Conservation (phyloP, 129 eudicot species). For the Glebionis coronaria region DNA sequence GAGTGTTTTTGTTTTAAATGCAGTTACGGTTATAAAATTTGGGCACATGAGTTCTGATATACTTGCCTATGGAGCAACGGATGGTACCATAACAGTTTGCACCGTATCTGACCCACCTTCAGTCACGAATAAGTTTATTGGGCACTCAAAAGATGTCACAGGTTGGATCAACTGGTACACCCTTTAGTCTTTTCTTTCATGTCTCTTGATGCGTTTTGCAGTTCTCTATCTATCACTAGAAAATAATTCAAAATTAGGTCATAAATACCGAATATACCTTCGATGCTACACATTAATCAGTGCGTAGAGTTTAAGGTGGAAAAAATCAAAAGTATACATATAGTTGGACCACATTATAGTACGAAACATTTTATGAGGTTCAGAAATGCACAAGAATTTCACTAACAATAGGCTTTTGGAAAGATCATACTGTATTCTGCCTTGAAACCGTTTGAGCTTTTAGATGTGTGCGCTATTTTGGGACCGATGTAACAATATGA, state of each 20-base stretch:
- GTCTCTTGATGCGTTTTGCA: constrained; percentile 15
- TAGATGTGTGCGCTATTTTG: background rate
- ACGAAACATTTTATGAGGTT: constrained; percentile 1
- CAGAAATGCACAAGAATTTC: background rate
- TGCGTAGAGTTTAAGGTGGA: constrained; percentile 9
- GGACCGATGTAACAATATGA: constrained; percentile 6
- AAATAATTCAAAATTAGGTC: background rate
- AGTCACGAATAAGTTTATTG: constrained; percentile 61
- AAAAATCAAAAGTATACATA: background rate
- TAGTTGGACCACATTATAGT: constrained; percentile 11
- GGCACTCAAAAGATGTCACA: constrained; percentile 99
- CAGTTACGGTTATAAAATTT: constrained; percentile 93
- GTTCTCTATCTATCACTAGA: background rate
- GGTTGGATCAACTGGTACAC: constrained; percentile 84
- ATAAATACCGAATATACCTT: background rate
- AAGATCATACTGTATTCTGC: background rate
- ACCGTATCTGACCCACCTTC: constrained; percentile 75
- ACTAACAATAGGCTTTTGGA: constrained; percentile 4
- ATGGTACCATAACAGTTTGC: constrained; percentile 88
- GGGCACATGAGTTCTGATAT: constrained; percentile 97
- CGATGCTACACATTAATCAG: background rate
- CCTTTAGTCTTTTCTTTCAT: constrained; percentile 46
- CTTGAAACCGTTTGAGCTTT: background rate
- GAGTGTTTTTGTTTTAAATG: constrained; percentile 10
- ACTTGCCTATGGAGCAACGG: constrained; percentile 97